A percentile compares a stretch with the other conserved stretches of the same genome.
These are phyloP conservation scores for Phanerochaete sordida DNA, from an alignment of 768 basidiomycete genomes.

Conservation along the genomic window DNA sequence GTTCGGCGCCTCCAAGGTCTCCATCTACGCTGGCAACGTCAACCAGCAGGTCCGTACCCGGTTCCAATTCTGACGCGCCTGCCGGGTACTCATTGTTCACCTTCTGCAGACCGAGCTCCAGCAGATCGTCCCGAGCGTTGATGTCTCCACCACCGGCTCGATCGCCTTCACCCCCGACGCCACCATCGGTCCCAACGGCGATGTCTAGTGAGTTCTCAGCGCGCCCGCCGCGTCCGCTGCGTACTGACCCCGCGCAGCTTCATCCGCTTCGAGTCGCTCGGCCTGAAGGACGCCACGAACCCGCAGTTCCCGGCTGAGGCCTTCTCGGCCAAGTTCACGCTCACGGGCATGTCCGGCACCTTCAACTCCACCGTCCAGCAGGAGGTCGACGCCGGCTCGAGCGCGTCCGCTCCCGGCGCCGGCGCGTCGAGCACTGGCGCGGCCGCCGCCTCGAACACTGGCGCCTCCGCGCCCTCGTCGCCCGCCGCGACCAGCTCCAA, in stretches of 20 bases:
- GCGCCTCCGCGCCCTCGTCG: not conserved
- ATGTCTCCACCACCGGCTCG: constrained; percentile 47
- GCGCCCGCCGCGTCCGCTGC: not conserved
- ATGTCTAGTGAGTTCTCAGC: constrained; percentile 4
- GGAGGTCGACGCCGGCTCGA: constrained; percentile 62
- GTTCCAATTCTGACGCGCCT: not conserved
- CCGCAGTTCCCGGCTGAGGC: constrained; percentile 59
- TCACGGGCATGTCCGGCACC: constrained; percentile 66
- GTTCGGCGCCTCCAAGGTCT: constrained; percentile 51
- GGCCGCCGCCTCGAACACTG: constrained; percentile 19
- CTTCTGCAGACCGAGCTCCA: constrained; percentile 55
- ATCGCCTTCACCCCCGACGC: constrained; percentile 25
- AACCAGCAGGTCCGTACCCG: constrained; percentile 48
- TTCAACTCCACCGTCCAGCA: constrained; percentile 56
- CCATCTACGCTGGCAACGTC: constrained; percentile 62
- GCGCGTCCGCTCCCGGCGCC: constrained; percentile 55
- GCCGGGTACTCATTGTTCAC: not conserved
- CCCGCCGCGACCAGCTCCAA: constrained; percentile 3
- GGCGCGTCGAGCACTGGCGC: constrained; percentile 33
- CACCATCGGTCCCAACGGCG: constrained; percentile 6
- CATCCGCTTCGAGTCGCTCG: constrained; percentile 67
- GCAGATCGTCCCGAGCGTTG: constrained; percentile 38
- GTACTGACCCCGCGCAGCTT: constrained; percentile 44
- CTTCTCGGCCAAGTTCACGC: constrained; percentile 68
- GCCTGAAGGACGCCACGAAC: constrained; percentile 45